phyloP scores from a whole-genome alignment of 2,329 filamentous ascomycete species.

The Aspergillus aculeatinus region DNA sequence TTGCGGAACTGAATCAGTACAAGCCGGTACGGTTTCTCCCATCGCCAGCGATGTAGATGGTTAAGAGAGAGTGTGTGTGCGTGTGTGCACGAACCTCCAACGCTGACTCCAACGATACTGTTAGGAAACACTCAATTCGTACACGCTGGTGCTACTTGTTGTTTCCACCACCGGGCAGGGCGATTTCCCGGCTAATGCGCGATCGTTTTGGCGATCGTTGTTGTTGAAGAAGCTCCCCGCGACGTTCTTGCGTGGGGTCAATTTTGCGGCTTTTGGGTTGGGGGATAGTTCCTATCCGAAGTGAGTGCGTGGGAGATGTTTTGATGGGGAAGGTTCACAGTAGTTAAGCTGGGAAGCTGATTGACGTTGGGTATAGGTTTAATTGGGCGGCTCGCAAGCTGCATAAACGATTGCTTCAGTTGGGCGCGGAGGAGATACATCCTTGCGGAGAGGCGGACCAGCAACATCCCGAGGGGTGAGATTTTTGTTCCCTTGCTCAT shows the following conservation, averaged over 20 bases:
- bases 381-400: constrained; percentile 93
- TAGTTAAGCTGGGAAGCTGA: background rate
- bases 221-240: constrained; percentile 74
- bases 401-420: constrained; percentile 76
- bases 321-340: too few species aligned
- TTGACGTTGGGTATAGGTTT: constrained; percentile 57
- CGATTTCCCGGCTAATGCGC: constrained; percentile 81
- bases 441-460: constrained; percentile 86
- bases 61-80: background rate
- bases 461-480: constrained; percentile 82
- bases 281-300: constrained; percentile 94
- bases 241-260: constrained; percentile 65
- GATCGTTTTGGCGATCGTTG: constrained; percentile 80
- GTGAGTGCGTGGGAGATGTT: constrained; percentile 47
- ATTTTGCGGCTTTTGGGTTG: constrained; percentile 83
- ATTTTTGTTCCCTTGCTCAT: constrained; percentile 32
- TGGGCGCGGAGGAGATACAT: constrained; percentile 76
- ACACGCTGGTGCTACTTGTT: constrained; percentile 62
- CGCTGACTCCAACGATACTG: background rate
- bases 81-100: background rate
- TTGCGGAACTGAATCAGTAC: constrained; percentile 74
- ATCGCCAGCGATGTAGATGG: too few species aligned
- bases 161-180: constrained; percentile 94
- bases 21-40: constrained; percentile 61
- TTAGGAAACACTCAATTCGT: constrained; percentile 37